phyloP scores from a whole-genome alignment of 441 rosid genomes.

The Pelargonium citronellum region DNA sequence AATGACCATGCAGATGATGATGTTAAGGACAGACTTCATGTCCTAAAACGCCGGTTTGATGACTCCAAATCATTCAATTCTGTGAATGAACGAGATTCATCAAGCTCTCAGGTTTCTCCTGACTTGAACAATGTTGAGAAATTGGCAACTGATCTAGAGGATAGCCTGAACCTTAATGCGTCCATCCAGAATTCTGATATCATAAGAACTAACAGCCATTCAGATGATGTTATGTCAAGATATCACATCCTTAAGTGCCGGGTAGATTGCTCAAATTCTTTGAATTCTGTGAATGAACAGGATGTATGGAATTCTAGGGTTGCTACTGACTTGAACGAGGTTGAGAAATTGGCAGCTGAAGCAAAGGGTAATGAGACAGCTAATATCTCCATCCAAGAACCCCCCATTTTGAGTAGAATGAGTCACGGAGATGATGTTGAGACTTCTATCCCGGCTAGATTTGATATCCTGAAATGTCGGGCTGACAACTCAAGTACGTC shows the following conservation, averaged over 20 bases:
- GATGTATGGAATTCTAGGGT: constrained; percentile 27
- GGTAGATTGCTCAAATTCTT: constrained; percentile 24
- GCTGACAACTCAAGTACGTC: constrained; percentile 22
- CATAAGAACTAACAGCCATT: constrained; percentile 25
- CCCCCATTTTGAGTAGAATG: constrained; percentile 12
- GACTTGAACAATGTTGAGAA: constrained; percentile 23
- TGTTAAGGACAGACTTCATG: constrained; percentile 12
- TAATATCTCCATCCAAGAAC: constrained; percentile 14
- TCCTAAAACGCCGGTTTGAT: constrained; percentile 14
- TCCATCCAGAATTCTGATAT: constrained; percentile 24
- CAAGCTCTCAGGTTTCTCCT: constrained; percentile 7
- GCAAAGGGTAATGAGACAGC: constrained; percentile 17
- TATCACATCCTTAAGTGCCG: constrained; percentile 37
- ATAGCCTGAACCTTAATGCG: constrained; percentile 16
- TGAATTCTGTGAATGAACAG: constrained; percentile 19
- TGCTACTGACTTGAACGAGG: constrained; percentile 4
- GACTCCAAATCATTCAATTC: background rate
- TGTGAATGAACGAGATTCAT: background rate
- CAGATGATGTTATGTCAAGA: constrained; percentile 48
- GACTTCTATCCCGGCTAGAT: constrained; percentile 35
- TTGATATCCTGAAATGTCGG: constrained; percentile 33
- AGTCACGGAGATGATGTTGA: constrained; percentile 25
- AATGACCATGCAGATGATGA: background rate
- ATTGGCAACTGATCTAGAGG: constrained; percentile 23
- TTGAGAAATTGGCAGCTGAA: background rate